phyloP scores from a whole-genome alignment of 495 filamentous ascomycete genomes.

The Penicillium bialowiezense region DNA sequence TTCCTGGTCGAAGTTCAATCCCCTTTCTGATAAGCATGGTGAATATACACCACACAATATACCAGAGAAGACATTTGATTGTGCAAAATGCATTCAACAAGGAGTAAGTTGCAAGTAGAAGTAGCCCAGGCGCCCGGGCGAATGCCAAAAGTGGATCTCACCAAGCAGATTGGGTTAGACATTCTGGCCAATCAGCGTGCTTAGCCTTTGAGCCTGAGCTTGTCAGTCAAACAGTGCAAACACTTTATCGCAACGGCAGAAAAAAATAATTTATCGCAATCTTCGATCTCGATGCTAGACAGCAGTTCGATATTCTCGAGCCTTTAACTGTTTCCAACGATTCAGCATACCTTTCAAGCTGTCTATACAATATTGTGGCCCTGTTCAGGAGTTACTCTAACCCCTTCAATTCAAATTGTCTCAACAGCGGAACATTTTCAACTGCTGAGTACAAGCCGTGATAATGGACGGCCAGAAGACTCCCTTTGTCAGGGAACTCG shows the following conservation, averaged over 20 bases:
- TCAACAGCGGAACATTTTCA: not conserved
- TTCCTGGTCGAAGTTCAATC: not conserved
- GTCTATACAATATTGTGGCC: not conserved
- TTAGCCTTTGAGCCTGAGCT: not conserved
- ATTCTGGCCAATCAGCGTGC: not conserved
- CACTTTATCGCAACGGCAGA: conserved; percentile 23
- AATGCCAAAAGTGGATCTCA: too few species aligned
- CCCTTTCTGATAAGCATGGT: not conserved
- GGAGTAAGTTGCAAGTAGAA: too few species aligned
- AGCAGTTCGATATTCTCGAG: conserved; percentile 6
- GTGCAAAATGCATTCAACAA: too few species aligned
- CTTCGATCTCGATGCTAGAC: conserved; percentile 13
- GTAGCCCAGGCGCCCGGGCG: too few species aligned
- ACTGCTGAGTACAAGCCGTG: conserved; percentile 3
- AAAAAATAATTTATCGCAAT: conserved; percentile 37
- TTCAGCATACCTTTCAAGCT: not conserved
- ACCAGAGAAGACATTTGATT: too few species aligned
- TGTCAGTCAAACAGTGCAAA: conserved; percentile 37
- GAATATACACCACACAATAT: not conserved
- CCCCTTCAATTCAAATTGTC: not conserved
- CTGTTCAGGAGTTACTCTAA: not conserved
- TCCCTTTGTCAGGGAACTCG: conserved; percentile 73
- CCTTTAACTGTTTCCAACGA: not conserved
- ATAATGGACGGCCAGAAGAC: conserved; percentile 56
- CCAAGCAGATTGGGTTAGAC: too few species aligned